Conservation (phyloP, 1,139 yeast species). For the Kodamaea anthophila region DNA sequence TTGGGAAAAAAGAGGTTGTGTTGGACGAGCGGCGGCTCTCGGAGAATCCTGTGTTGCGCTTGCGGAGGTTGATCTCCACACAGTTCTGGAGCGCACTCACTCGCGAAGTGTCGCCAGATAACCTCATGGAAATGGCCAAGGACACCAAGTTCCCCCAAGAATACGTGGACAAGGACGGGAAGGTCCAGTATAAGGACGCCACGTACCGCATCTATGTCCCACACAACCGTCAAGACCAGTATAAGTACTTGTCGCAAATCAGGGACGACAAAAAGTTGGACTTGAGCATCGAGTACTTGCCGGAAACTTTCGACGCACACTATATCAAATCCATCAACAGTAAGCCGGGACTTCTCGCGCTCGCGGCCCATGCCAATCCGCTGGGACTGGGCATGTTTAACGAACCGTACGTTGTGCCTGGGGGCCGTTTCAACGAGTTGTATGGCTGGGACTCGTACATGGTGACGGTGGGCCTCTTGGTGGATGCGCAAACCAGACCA, state of each 20-base stretch:
- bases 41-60: slow-evolving; percentile 81
- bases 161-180: slow-evolving; percentile 34
- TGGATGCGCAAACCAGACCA: slow-evolving; percentile 51
- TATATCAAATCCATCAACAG: slow-evolving; percentile 72
- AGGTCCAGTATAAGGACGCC: slow-evolving; percentile 24
- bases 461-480: slow-evolving; percentile 77
- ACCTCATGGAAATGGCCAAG: slow-evolving; percentile 64
- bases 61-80: slow-evolving; percentile 66
- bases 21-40: slow-evolving; percentile 78
- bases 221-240: slow-evolving; percentile 61
- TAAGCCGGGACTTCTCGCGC: slow-evolving; percentile 80
- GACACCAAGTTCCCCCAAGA: slow-evolving; percentile 74
- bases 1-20: slow-evolving; percentile 71
- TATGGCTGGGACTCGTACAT: slow-evolving; percentile 99
- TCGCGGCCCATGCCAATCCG: slow-evolving; percentile 58
- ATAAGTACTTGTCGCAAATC: slow-evolving; percentile 52
- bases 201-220: slow-evolving; percentile 80
- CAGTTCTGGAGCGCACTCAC: slow-evolving; percentile 82
- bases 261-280: slow-evolving; percentile 32
- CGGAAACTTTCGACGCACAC: slow-evolving; percentile 56
- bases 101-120: slow-evolving; percentile 57
- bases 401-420: slow-evolving; percentile 91
- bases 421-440: slow-evolving; percentile 92
- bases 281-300: slow-evolving; percentile 71
- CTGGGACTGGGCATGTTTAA: slow-evolving; percentile 52